These are phyloP conservation scores for Paramecium sonneborni DNA, from an alignment of 73 alveolate genomes.

Conservation along the genomic window DNA sequence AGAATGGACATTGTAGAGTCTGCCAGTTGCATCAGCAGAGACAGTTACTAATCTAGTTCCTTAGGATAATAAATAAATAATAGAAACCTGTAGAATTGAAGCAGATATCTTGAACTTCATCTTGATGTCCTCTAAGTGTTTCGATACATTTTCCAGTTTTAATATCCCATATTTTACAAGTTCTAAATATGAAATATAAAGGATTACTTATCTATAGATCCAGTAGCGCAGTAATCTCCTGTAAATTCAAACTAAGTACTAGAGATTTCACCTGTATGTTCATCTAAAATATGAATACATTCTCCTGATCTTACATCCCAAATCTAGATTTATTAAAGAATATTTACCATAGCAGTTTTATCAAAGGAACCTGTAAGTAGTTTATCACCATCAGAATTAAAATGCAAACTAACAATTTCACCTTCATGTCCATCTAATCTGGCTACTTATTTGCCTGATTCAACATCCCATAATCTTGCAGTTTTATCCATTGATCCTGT, in stretches of 20 bases:
- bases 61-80: background rate
- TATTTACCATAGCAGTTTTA: conserved; percentile 93
- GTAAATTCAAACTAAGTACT: conserved; percentile 97
- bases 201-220: conserved; percentile 88
- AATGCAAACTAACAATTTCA: conserved; percentile 97
- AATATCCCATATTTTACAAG: conserved; percentile 96
- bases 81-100: conserved; percentile 1
- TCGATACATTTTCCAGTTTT: conserved; percentile 96
- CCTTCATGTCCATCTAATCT: conserved; percentile 95
- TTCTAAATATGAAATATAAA: background rate
- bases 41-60: conserved; percentile 98
- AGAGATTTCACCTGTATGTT: conserved; percentile 97
- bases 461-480: conserved; percentile 98
- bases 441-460: conserved; percentile 92
- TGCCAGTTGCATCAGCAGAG: conserved; percentile 95
- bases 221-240: conserved; percentile 96
- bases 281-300: conserved; percentile 94
- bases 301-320: conserved; percentile 99
- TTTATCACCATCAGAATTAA: conserved; percentile 99
- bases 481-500: conserved; percentile 98
- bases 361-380: conserved; percentile 99
- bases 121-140: conserved; percentile 97
- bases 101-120: conserved; percentile 77
- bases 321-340: conserved; percentile 40
- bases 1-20: conserved; percentile 94